Evolutionary conservation across 352 stramenopile species (phyloP).

Genomic region (Phytophthora tubulina): DNA sequence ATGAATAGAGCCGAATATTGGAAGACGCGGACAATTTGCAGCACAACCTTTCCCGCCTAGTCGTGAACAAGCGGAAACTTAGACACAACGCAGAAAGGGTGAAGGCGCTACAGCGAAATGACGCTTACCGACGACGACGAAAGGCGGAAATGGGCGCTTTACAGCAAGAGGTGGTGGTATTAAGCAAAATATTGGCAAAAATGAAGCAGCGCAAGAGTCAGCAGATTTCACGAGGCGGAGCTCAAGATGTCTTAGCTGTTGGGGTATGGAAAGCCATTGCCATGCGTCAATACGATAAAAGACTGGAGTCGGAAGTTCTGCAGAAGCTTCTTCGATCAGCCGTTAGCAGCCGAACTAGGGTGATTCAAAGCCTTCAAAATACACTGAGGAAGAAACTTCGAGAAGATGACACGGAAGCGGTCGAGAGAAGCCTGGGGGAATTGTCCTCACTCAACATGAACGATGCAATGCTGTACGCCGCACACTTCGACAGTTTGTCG

Average conservation of each 20-base stretch:
- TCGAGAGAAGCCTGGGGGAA: no score
- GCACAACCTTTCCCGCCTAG: background rate
- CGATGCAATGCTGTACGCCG: background rate
- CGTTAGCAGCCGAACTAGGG: background rate
- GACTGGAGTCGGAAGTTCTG: background rate
- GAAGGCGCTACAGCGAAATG: background rate
- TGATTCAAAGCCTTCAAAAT: background rate
- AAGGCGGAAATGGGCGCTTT: background rate
- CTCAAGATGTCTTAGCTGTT: background rate
- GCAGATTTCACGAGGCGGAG: background rate
- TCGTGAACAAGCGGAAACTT: background rate
- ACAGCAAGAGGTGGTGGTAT: background rate
- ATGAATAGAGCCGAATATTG: no score
- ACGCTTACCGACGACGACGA: background rate
- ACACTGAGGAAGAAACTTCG: background rate
- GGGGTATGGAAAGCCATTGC: background rate
- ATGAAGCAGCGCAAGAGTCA: background rate
- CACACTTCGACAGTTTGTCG: background rate
- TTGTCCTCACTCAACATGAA: background rate
- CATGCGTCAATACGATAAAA: background rate
- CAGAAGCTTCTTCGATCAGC: background rate
- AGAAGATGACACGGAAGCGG: background rate
- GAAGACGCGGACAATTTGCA: background rate
- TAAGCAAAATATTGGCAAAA: background rate
- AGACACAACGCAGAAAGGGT: background rate